Evolutionary conservation across 2,329 filamentous ascomycete species (phyloP).

Genomic region (Alternaria longipes): DNA sequence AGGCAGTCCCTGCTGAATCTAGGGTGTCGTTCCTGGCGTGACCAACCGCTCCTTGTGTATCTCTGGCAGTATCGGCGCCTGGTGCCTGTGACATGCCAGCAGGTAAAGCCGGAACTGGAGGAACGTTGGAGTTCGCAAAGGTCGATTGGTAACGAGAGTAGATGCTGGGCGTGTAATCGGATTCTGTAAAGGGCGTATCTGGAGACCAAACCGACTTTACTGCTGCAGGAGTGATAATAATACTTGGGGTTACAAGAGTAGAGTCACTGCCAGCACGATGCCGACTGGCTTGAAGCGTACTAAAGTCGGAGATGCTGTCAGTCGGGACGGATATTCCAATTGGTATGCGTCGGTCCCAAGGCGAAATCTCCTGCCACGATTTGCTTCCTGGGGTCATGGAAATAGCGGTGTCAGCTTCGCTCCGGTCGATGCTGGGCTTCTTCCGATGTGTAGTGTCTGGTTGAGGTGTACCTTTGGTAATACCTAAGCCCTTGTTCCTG

Average conservation of each 20-base stretch:
- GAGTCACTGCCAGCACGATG: slow-evolving; percentile 51
- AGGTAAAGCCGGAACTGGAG: slow-evolving; percentile 59
- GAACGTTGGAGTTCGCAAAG: slow-evolving; percentile 53
- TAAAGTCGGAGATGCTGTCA: slow-evolving; percentile 56
- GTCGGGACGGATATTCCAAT: slow-evolving; percentile 75
- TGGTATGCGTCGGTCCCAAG: slow-evolving; percentile 74
- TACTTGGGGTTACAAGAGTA: slow-evolving; percentile 58
- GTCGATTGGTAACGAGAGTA: slow-evolving; percentile 66
- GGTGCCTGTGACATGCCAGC: slow-evolving; percentile 28
- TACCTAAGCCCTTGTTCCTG: slow-evolving; percentile 46
- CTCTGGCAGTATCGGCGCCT: slow-evolving; percentile 1
- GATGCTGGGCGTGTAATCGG: slow-evolving; percentile 66
- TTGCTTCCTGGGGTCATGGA: slow-evolving; percentile 41
- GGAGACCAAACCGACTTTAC: slow-evolving; percentile 68
- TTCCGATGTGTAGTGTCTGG: slow-evolving; percentile 30
- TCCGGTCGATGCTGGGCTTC: slow-evolving; percentile 26
- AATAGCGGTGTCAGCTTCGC: slow-evolving; percentile 41
- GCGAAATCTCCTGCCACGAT: slow-evolving; percentile 65
- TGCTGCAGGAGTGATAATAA: slow-evolving; percentile 63
- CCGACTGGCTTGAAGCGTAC: slow-evolving; percentile 41
- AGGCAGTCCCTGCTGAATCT: slow-evolving; percentile 50
- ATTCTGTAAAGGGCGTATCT: slow-evolving; percentile 64
- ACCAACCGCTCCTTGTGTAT: slow-evolving; percentile 8
- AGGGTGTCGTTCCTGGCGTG: slow-evolving; percentile 45
- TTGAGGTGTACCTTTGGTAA: slow-evolving; percentile 47